phyloP scores from a whole-genome alignment of 202 grass and related monocot genomes.

The Dendrocalamus latiflorus region DNA sequence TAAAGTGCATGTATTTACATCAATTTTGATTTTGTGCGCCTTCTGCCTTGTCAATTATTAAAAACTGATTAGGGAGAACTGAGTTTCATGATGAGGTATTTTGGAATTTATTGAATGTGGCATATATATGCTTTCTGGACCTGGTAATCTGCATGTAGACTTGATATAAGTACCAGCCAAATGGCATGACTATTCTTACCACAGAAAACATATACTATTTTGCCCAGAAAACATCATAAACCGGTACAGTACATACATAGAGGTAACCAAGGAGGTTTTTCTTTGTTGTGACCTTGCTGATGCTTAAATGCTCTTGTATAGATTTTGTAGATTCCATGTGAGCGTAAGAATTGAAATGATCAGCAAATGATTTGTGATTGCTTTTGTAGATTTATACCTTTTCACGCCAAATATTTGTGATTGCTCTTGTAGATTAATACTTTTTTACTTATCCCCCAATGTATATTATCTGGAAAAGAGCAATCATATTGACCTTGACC shows the following conservation, averaged over 20 bases:
- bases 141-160: background rate
- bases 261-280: too few relatives aligned
- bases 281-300: too few relatives aligned
- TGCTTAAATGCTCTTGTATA: slow-evolving; percentile 3
- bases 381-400: background rate
- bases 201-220: background rate
- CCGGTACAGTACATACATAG: background rate
- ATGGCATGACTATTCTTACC: background rate
- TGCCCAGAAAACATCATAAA: background rate
- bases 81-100: background rate
- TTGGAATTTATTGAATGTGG: background rate
- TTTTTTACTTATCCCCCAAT: background rate
- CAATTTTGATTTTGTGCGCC: background rate
- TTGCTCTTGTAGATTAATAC: background rate
- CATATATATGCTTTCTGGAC: background rate
- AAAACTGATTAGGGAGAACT: background rate
- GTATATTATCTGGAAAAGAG: background rate
- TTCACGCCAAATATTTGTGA: background rate
- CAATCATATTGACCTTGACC: background rate
- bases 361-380: slow-evolving; percentile 6
- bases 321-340: slow-evolving; percentile 23
- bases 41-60: background rate
- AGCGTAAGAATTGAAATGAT: background rate
- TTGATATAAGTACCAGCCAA: background rate
- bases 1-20: background rate